Evolutionary conservation across 2,329 filamentous ascomycete genomes (phyloP).

Genomic region (Botryosphaeria dothidea): DNA sequence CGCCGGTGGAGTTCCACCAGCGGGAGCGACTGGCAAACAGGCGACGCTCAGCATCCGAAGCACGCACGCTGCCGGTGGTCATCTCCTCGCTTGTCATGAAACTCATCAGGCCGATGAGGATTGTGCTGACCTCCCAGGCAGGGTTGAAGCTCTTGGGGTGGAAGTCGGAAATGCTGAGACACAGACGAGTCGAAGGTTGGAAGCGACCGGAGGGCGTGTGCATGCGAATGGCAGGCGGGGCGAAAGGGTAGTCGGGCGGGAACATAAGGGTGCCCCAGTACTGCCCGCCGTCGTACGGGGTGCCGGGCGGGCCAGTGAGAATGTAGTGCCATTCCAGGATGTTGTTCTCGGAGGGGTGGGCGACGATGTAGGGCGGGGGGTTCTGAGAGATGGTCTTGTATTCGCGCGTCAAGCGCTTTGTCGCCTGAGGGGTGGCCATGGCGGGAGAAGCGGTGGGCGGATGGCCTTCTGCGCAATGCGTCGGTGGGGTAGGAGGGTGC

Average conservation of each 20-base stretch:
- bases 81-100: conserved; percentile 99
- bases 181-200: conserved; percentile 86
- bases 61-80: conserved; percentile 88
- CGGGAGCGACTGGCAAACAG: conserved; percentile 74
- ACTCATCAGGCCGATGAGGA: conserved; percentile 86
- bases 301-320: conserved; percentile 89
- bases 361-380: conserved; percentile 84
- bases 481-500: not conserved
- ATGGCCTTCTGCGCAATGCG: conserved; percentile 6
- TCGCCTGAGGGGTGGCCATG: conserved; percentile 44
- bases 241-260: conserved; percentile 94
- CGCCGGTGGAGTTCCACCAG: conserved; percentile 97
- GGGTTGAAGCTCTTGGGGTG: conserved; percentile 98
- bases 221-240: conserved; percentile 96
- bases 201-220: conserved; percentile 96
- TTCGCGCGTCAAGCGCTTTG: conserved; percentile 59
- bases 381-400: conserved; percentile 69
- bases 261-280: conserved; percentile 98
- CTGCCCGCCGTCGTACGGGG: conserved; percentile 90
- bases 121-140: conserved; percentile 96
- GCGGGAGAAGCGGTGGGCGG: conserved; percentile 19
- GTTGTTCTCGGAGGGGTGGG: conserved; percentile 86
- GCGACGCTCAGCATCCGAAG: conserved; percentile 73
- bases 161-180: conserved; percentile 95
- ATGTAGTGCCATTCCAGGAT: conserved; percentile 97